These are phyloP conservation scores for Entomortierella lignicola DNA, from an alignment of 192 early-diverging fungal genomes.

Conservation along the genomic window DNA sequence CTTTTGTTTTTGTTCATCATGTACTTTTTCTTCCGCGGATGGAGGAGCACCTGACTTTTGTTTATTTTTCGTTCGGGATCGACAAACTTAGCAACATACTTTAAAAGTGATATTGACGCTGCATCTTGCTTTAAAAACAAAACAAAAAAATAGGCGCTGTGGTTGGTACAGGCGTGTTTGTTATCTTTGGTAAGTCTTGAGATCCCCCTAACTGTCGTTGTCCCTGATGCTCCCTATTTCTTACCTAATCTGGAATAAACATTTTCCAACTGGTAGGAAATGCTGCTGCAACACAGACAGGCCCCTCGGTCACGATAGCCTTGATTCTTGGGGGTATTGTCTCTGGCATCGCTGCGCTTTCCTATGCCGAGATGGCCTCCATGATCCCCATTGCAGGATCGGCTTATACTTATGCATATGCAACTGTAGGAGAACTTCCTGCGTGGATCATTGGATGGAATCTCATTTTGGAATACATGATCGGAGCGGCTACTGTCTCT, in stretches of 20 bases:
- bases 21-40: too few relatives aligned
- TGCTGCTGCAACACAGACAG: conserved; percentile 81
- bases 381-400: conserved; percentile 90
- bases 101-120: too few relatives aligned
- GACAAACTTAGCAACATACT: neutral
- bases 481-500: conserved; percentile 85
- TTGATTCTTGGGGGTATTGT: conserved; percentile 83
- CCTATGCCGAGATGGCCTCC: conserved; percentile 88
- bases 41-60: too few relatives aligned
- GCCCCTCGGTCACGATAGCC: conserved; percentile 85
- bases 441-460: conserved; percentile 96
- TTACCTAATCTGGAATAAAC: neutral
- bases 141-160: conserved; percentile 32
- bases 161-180: conserved; percentile 51
- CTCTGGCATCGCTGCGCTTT: conserved; percentile 79
- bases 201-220: neutral
- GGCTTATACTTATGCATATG: conserved; percentile 89
- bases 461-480: conserved; percentile 88
- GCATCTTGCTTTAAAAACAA: neutral
- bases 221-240: neutral
- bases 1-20: too few relatives aligned
- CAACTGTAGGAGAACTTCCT: conserved; percentile 86
- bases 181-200: conserved; percentile 35
- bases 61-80: too few relatives aligned
- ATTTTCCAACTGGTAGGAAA: conserved; percentile 56